Conservation (phyloP, 805 yeast species). For the Kuraishia piskuri region DNA sequence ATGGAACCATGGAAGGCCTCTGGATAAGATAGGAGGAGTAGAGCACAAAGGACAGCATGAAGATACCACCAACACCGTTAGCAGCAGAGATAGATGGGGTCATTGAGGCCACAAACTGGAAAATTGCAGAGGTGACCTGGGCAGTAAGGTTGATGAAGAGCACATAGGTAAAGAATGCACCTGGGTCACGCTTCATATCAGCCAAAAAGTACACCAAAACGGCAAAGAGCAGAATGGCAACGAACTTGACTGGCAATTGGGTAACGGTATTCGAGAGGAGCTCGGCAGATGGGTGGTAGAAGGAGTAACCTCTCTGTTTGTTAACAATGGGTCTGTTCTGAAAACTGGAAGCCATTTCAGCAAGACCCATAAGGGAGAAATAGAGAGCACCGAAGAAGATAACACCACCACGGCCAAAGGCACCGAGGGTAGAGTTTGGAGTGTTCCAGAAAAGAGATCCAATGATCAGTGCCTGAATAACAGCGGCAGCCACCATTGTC, state of each 20-base stretch:
- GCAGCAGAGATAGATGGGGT: conserved; percentile 44
- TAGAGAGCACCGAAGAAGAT: conserved; percentile 52
- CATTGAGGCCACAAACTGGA: conserved; percentile 44
- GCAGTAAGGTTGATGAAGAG: conserved; percentile 36
- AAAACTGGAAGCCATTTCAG: conserved; percentile 36
- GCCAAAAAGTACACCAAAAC: conserved; percentile 51
- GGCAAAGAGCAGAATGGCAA: conserved; percentile 34
- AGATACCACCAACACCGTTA: conserved; percentile 53
- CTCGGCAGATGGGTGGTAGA: conserved; percentile 72
- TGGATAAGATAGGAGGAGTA: conserved; percentile 67
- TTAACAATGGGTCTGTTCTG: conserved; percentile 50
- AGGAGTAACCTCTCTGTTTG: conserved; percentile 64
- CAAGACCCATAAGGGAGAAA: conserved; percentile 38
- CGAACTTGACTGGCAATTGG: conserved; percentile 53
- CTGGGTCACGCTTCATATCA: conserved; percentile 36
- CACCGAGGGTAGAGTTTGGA: conserved; percentile 40
- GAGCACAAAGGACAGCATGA: conserved; percentile 38
- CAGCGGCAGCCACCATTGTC: conserved; percentile 37
- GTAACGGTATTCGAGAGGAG: conserved; percentile 55
- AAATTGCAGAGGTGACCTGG: conserved; percentile 39
- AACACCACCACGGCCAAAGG: conserved; percentile 58
- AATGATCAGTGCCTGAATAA: conserved; percentile 48
- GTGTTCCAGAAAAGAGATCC: conserved; percentile 57
- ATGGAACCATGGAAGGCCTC: conserved; percentile 49
- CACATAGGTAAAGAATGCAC: conserved; percentile 43